Evolutionary conservation across 441 rosid genomes (phyloP).

Genomic region (Bruguiera hainesii): DNA sequence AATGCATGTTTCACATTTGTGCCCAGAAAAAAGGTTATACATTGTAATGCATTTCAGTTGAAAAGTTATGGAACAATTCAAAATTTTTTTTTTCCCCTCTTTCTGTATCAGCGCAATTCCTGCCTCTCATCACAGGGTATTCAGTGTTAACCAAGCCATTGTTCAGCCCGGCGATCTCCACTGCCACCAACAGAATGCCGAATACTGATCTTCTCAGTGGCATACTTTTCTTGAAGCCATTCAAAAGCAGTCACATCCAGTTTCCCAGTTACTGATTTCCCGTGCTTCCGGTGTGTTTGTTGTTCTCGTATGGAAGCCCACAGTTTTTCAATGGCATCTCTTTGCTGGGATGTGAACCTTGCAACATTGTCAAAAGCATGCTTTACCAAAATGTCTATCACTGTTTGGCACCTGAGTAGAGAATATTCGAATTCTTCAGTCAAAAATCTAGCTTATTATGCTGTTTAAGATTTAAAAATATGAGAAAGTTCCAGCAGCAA

Average conservation of each 20-base stretch:
- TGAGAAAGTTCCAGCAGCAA: not conserved
- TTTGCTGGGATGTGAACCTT: conserved; percentile 73
- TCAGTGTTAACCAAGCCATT: conserved; percentile 75
- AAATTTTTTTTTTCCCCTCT: not conserved
- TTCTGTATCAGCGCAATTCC: not conserved
- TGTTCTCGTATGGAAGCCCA: conserved; percentile 89
- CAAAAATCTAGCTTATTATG: not conserved
- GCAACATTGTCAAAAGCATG: conserved; percentile 75
- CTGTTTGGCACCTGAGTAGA: conserved; percentile 85
- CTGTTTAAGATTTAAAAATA: not conserved
- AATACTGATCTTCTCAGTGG: conserved; percentile 80
- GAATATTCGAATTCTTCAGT: not conserved
- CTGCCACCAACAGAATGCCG: conserved; percentile 78
- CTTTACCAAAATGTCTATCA: conserved; percentile 89
- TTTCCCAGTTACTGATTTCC: conserved; percentile 83
- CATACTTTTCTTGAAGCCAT: conserved; percentile 77
- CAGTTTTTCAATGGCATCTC: conserved; percentile 79
- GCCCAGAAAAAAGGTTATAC: no score
- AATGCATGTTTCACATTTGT: no score
- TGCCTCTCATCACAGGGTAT: not conserved
- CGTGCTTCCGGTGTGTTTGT: conserved; percentile 76
- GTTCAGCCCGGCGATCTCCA: conserved; percentile 87
- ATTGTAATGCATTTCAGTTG: no score
- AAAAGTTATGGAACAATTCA: no score
- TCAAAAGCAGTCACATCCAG: conserved; percentile 90